phyloP scores from a whole-genome alignment of 345 rosid genomes.

The Euphorbia lathyris region DNA sequence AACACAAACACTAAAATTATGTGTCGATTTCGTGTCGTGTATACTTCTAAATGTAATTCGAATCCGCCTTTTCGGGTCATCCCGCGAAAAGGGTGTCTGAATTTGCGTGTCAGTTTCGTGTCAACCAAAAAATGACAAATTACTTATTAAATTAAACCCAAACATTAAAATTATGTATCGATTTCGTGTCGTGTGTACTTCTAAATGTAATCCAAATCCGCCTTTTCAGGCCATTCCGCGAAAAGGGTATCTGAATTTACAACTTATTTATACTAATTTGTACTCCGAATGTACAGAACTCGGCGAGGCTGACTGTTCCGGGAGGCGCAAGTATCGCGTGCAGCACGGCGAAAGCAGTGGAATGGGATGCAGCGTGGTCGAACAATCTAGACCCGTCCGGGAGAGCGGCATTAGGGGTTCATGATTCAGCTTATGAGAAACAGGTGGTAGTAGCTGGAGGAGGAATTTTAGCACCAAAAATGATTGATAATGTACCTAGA shows the following conservation, averaged over 20 bases:
- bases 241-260: neutral
- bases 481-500: conserved; percentile 36
- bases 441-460: conserved; percentile 26
- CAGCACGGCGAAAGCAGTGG: conserved; percentile 84
- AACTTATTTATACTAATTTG: neutral
- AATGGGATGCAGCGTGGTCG: conserved; percentile 86
- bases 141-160: no score
- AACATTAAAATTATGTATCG: no score
- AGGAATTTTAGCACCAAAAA: conserved; percentile 34
- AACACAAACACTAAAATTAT: no score
- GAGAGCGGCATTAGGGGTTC: conserved; percentile 87
- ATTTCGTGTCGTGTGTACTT: no score
- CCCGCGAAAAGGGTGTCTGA: no score
- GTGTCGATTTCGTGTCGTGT: no score
- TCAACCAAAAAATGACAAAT: no score
- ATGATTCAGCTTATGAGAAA: conserved; percentile 59
- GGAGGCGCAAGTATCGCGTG: conserved; percentile 94
- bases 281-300: conserved; percentile 44
- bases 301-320: conserved; percentile 76
- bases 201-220: no score
- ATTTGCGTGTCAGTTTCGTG: no score
- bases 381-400: conserved; percentile 95
- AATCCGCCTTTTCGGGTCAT: no score
- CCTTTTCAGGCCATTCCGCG: neutral
- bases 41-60: no score